Conservation (phyloP, 192 early-diverging fungal species). For the Entrophospora sp. region DNA sequence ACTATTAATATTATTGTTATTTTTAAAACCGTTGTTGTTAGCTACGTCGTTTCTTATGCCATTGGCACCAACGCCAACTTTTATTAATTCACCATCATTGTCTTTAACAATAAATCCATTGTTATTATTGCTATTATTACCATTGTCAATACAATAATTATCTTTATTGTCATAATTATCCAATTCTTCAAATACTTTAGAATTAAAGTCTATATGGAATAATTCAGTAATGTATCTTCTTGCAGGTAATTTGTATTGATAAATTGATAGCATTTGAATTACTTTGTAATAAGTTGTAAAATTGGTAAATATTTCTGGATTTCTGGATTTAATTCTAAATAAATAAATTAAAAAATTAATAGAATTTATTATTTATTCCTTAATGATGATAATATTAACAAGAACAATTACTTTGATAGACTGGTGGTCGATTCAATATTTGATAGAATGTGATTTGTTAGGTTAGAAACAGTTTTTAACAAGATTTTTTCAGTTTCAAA, state of each 20-base stretch:
- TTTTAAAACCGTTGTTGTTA: no score
- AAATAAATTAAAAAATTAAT: no score
- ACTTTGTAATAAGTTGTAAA: conserved; percentile 49
- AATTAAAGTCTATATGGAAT: conserved; percentile 59
- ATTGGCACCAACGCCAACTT: neutral
- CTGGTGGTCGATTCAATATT: conserved; percentile 63
- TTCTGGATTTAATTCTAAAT: conserved; percentile 47
- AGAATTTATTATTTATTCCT: no score
- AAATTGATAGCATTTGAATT: conserved; percentile 49
- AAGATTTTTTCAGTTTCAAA: conserved; percentile 47
- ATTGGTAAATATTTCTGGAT: conserved; percentile 47
- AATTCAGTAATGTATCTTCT: conserved; percentile 64
- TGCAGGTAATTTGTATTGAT: conserved; percentile 61
- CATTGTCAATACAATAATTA: no score
- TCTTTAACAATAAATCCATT: no score
- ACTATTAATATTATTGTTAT: neutral
- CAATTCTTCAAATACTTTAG: conserved; percentile 27
- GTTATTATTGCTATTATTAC: no score
- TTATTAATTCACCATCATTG: no score
- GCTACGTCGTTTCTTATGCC: neutral
- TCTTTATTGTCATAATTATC: no score
- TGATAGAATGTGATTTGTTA: conserved; percentile 73
- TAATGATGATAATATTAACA: no score
- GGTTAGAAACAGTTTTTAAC: conserved; percentile 58
- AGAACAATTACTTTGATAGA: conserved; percentile 47